Base-by-base conservation (phyloP, 2,329 filamentous ascomycete genomes). In the Hymenoscyphus infarciens region DNA sequence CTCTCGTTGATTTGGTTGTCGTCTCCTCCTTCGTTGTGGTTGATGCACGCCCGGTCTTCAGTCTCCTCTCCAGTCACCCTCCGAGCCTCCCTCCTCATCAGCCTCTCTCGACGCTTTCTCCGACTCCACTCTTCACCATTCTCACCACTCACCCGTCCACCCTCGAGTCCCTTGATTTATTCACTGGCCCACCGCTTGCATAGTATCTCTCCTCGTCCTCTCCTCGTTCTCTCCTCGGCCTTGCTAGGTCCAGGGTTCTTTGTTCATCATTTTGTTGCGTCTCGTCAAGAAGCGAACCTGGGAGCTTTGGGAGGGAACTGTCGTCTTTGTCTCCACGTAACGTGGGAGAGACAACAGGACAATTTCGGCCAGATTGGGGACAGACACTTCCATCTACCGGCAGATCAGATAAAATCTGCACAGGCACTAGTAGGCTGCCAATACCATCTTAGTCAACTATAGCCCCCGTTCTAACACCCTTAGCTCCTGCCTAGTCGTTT, bases 41-140 rank as follows among this genome's bases (percentile, higher is more conserved):
- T 49, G 42, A 49, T 49, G 42, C 42, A 49, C 42, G 42, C 42
- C 42, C 42, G n/a, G n/a, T n/a, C n/a, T n/a, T n/a, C n/a, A n/a
- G n/a, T n/a, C n/a, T n/a, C n/a, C n/a, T n/a, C n/a, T n/a, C n/a
- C n/a, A n/a, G n/a, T n/a, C n/a, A n/a, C n/a, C n/a, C n/a, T n/a
- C n/a, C n/a, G n/a, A n/a, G n/a, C n/a, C n/a, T n/a, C n/a, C n/a
- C n/a, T n/a, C 7, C 42, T 49, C 42, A 22, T 49, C n/a, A n/a
- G 42, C 10, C n/a, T 49, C 42, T 25, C n/a, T 19, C 42, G n/a
- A 49, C 42, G 10, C n/a, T 25, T 49, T 49, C 42, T 49, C 42
- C 42, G 42, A 49, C 19, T 49, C 42, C 42, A 49, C 42, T 22
- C 19, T 8, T 8, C 42, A n/a, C 39, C 39, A 16, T n/a, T 16